phyloP scores from a whole-genome alignment of 176 grass and related monocot species.

The Phragmites australis region DNA sequence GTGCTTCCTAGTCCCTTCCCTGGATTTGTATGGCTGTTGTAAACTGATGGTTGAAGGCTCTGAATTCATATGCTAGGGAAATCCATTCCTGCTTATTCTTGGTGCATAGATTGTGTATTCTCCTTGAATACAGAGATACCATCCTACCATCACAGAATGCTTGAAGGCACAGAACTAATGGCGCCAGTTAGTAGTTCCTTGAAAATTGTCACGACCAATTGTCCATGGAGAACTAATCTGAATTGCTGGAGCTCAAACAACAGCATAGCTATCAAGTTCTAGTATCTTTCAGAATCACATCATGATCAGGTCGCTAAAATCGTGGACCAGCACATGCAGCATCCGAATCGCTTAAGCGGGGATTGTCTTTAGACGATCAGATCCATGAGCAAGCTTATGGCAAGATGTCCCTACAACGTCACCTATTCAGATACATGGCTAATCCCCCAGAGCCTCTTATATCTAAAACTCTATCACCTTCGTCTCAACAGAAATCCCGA shows the following conservation, averaged over 20 bases:
- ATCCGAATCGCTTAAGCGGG: neutral
- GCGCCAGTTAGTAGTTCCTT: neutral
- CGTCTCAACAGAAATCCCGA: neutral
- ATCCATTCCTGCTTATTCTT: no score
- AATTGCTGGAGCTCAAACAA: neutral
- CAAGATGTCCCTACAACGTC: neutral
- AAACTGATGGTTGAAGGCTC: no score
- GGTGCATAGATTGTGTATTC: neutral
- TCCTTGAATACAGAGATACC: neutral
- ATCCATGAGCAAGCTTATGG: neutral
- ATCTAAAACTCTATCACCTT: slow-evolving; percentile 18
- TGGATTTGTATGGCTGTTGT: no score
- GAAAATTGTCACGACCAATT: neutral
- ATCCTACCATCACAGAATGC: neutral
- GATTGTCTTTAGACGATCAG: neutral
- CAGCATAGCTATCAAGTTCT: neutral
- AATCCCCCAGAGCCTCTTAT: neutral
- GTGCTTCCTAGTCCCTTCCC: neutral
- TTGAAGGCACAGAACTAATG: neutral
- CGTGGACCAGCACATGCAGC: neutral
- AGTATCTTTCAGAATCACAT: neutral
- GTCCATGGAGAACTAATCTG: neutral
- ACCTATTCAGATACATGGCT: neutral
- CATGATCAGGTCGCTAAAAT: slow-evolving; percentile 2
- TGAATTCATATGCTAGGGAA: no score